Conservation (phyloP, 2,329 filamentous ascomycete genomes). For the Hysterium pulicare region DNA sequence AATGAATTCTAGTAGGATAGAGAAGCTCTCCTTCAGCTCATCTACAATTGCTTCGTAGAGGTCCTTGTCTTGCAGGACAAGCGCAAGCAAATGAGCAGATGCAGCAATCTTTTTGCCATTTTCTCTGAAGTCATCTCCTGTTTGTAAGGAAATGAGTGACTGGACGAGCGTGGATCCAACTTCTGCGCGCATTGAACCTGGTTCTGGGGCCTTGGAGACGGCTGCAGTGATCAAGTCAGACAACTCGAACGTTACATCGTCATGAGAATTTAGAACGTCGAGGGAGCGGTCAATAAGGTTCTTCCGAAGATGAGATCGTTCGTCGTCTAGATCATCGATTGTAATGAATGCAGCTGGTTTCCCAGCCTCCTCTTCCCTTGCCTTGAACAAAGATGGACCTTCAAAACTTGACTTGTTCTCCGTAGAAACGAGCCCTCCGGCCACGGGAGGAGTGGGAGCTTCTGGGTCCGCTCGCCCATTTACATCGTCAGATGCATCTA, state of each 20-base stretch:
- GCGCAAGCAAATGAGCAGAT: conserved; percentile 84
- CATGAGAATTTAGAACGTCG: conserved; percentile 83
- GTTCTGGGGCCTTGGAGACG: conserved; percentile 59
- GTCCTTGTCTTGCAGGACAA: conserved; percentile 75
- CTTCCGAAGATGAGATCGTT: conserved; percentile 67
- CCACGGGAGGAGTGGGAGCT: not conserved
- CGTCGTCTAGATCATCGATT: conserved; percentile 74
- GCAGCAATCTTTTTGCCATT: conserved; percentile 73
- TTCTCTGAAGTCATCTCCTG: conserved; percentile 54
- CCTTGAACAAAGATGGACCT: conserved; percentile 31
- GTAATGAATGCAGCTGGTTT: conserved; percentile 49
- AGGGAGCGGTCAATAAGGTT: conserved; percentile 86
- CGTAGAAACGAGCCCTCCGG: not conserved
- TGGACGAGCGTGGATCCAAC: conserved; percentile 80
- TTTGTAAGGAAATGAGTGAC: conserved; percentile 69
- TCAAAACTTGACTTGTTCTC: conserved; percentile 12
- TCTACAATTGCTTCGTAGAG: conserved; percentile 78
- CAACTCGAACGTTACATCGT: conserved; percentile 85
- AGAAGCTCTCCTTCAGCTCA: conserved; percentile 72
- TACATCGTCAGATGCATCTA: conserved; percentile 24
- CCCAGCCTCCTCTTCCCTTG: conserved; percentile 18
- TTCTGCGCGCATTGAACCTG: conserved; percentile 61
- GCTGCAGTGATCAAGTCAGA: conserved; percentile 80
- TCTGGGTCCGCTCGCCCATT: conserved; percentile 9
- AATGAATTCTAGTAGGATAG: conserved; percentile 74